These are phyloP conservation scores for Sungouiella blattae DNA, from an alignment of 805 yeast species.

Conservation along the genomic window DNA sequence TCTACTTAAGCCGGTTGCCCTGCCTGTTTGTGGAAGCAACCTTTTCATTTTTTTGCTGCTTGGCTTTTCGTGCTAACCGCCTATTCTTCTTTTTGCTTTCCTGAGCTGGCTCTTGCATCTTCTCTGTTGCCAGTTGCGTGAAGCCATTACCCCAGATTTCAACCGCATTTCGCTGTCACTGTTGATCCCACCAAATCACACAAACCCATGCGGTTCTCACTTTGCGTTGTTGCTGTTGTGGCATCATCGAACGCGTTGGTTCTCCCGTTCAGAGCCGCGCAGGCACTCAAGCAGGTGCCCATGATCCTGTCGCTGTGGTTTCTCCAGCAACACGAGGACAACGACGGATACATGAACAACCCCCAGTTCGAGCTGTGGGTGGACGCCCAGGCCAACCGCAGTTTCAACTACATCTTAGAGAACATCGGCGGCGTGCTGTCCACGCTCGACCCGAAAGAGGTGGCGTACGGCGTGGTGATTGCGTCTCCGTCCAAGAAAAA, in stretches of 20 bases:
- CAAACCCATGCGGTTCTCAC: too few relatives aligned
- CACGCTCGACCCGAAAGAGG: conserved; percentile 24
- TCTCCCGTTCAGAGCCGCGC: not conserved
- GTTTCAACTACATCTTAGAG: conserved; percentile 46
- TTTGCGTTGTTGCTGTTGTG: not conserved
- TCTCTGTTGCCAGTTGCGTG: too few relatives aligned
- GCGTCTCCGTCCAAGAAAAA: conserved; percentile 73
- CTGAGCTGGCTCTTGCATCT: too few relatives aligned
- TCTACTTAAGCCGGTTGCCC: too few relatives aligned
- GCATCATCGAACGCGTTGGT: not conserved
- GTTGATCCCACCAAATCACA: too few relatives aligned
- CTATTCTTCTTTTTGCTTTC: too few relatives aligned
- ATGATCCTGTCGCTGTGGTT: conserved; percentile 3
- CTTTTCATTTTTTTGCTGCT: too few relatives aligned
- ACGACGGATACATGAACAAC: conserved; percentile 1
- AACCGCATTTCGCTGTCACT: too few relatives aligned
- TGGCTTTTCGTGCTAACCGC: too few relatives aligned
- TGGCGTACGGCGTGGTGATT: conserved; percentile 66
- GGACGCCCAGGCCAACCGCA: conserved; percentile 32
- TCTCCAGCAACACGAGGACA: not conserved
- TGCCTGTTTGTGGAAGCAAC: too few relatives aligned
- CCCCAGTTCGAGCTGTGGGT: conserved; percentile 40
- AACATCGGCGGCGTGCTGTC: conserved; percentile 55
- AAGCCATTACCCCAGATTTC: too few relatives aligned
- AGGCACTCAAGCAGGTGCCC: not conserved